phyloP scores from a whole-genome alignment of 176 grass and related monocot genomes.

The Juncus inflexus region DNA sequence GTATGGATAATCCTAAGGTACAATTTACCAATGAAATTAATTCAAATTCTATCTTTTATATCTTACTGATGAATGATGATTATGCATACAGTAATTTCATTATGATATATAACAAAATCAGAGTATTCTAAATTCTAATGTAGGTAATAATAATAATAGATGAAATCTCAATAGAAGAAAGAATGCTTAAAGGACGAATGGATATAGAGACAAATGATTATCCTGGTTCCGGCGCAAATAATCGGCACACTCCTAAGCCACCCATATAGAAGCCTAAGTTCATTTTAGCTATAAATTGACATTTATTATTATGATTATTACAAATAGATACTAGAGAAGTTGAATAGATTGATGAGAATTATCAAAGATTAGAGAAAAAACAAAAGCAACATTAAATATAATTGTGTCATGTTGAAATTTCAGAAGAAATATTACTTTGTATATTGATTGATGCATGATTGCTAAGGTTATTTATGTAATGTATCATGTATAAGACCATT shows the following conservation, averaged over 20 bases:
- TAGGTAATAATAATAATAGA: constrained; percentile 1
- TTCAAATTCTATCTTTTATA: not conserved
- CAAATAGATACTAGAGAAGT: not conserved
- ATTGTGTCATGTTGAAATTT: constrained; percentile 2
- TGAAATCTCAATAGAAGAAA: constrained; percentile 17
- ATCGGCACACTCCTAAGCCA: constrained; percentile 51
- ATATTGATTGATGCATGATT: not conserved
- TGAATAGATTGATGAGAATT: constrained; percentile 12
- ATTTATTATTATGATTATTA: not conserved
- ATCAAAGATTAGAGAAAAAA: not conserved
- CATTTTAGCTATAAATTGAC: not conserved
- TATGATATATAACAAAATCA: not conserved
- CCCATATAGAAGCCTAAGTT: constrained; percentile 33
- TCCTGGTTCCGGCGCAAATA: constrained; percentile 34
- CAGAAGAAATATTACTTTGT: not conserved
- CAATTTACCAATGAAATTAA: not conserved
- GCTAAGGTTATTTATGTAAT: not conserved
- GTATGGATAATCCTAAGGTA: constrained; percentile 33
- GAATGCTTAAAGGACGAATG: constrained; percentile 37
- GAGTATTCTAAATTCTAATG: constrained; percentile 20
- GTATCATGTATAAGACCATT: not conserved
- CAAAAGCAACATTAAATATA: not conserved
- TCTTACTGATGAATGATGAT: not conserved
- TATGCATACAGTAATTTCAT: not conserved
- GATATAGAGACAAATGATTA: constrained; percentile 47